Base-by-base conservation (phyloP, 2,329 filamentous ascomycete genomes). In the Calonectria hongkongensis region DNA sequence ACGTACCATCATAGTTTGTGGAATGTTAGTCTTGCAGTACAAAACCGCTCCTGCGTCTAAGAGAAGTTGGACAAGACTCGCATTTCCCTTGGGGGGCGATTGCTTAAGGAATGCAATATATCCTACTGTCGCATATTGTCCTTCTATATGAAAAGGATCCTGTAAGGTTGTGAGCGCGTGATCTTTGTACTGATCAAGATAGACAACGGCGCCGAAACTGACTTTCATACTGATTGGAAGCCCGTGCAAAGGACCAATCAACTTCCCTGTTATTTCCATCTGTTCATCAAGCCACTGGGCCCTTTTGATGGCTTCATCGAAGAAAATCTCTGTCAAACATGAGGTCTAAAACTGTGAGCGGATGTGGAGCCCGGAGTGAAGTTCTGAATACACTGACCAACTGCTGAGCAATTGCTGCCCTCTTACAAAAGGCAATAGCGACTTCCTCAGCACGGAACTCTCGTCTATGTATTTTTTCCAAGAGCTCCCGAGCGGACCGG, bases 281-380 rank as follows among this genome's bases (percentile, higher is more conserved):
- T 66, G 16, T 16, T 10, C 39, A 47, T 67, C 65, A 1, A 67
- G 39, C 50, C 54, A 21, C 5, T 21, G 18, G 6, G 65, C 39
- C 28, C 65, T 18, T 18, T 56, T 2, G 2, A 56, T 41, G 2
- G 69, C 83, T 76, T 74, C 66, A 10, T 85, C 80, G 74, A 90
- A 89, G 64, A 89, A 85, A 0, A 88, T 84, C 70, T 89, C 87
- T 0, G 84, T 86, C 27, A 86, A 73, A 58, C 83, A 85, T 68
- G 84, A 83, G 18, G 74, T 76, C 68, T 79, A 10, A 7, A 33
- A 56, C 36, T 21, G 51, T 56, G 3, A 56, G 51, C 51, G 4
- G 28, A 36, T 56, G 51, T 12, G 9, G 12, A 56, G 12, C 18
- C 18, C 7, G 1, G 9, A 5, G 28, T 4, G 18, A 6, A 1